phyloP scores from a whole-genome alignment of 768 basidiomycete genomes.

The Lactarius sanguifluus region DNA sequence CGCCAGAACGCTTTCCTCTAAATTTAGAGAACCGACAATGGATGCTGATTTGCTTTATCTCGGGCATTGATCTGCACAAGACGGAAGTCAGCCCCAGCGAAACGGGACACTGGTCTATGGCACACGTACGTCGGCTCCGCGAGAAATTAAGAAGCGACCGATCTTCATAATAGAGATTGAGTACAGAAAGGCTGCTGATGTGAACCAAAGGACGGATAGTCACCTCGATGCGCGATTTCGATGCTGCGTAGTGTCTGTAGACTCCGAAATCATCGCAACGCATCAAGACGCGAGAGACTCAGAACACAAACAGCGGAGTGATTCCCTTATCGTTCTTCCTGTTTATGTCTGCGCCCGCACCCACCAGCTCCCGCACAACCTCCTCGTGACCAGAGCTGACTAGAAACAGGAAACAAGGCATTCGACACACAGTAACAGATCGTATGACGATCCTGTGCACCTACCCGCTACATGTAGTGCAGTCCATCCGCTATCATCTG shows the following conservation, averaged over 20 bases:
- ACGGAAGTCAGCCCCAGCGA: conserved; percentile 27
- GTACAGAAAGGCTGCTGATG: neutral
- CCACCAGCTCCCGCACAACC: conserved; percentile 71
- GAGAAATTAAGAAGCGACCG: conserved; percentile 77
- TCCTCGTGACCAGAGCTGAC: conserved; percentile 81
- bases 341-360: conserved; percentile 82
- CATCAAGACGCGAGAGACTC: conserved; percentile 23
- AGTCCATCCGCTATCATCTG: conserved; percentile 72
- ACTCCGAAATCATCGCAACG: conserved; percentile 18
- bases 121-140: conserved; percentile 90
- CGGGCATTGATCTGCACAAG: conserved; percentile 81
- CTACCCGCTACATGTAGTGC: conserved; percentile 77
- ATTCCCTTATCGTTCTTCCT: conserved; percentile 79
- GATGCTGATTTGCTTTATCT: conserved; percentile 90
- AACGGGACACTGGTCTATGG: conserved; percentile 28
- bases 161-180: conserved; percentile 53
- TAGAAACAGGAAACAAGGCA: conserved; percentile 37
- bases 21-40: conserved; percentile 57
- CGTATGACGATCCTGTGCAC: conserved; percentile 15
- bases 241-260: conserved; percentile 86
- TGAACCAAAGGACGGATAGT: neutral
- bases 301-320: conserved; percentile 66
- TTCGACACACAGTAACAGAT: neutral
- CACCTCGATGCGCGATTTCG: conserved; percentile 81
- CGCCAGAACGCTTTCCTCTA: neutral